Conservation (phyloP, 2,329 filamentous ascomycete genomes). For the Botrytis galanthina region DNA sequence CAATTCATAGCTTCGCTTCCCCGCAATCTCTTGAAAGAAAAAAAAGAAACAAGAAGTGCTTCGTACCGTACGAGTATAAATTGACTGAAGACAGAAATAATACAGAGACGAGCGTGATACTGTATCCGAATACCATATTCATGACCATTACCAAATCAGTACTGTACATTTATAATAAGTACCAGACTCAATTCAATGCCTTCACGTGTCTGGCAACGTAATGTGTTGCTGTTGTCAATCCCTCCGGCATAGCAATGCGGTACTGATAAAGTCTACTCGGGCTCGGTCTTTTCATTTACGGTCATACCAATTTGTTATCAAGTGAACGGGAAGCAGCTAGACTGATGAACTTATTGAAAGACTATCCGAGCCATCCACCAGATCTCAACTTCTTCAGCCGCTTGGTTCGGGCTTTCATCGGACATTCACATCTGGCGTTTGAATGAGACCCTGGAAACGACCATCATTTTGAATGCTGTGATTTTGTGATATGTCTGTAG, state of each 20-base stretch:
- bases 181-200: background rate
- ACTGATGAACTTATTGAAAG: background rate
- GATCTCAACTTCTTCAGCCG: background rate
- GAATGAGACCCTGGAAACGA: background rate
- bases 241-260: background rate
- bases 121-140: background rate
- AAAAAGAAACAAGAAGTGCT: background rate
- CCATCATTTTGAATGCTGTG: background rate
- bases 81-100: background rate
- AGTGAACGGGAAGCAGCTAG: background rate
- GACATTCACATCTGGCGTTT: background rate
- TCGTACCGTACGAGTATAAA: background rate
- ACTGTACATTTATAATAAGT: background rate
- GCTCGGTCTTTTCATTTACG: background rate
- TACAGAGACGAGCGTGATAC: background rate
- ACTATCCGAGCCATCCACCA: background rate
- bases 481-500: background rate
- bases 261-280: background rate
- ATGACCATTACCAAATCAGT: background rate
- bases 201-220: background rate
- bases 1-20: constrained; percentile 18
- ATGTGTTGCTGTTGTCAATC: background rate
- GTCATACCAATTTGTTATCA: background rate
- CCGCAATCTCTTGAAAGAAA: constrained; percentile 15
- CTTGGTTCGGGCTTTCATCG: background rate